Conservation (phyloP, 1,139 yeast species). For the Geotrichum klebahnii region DNA sequence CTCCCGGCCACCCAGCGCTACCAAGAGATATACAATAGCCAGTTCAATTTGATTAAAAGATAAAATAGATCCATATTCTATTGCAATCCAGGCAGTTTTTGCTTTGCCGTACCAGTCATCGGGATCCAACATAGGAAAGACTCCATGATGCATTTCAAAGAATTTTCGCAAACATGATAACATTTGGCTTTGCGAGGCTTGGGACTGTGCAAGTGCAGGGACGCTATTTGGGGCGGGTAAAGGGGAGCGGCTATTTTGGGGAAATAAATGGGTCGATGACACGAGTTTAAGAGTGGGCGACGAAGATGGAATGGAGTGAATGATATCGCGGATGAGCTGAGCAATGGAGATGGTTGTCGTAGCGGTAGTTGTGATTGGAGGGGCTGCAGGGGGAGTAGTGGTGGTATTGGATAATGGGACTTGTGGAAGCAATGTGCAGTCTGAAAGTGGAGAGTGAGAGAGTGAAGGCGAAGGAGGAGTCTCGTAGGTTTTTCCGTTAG, state of each 20-base stretch:
- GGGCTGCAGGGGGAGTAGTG: background rate
- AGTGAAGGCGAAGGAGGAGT: background rate
- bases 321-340: background rate
- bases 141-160: slow-evolving; percentile 23
- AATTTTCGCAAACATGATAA: slow-evolving; percentile 27
- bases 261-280: background rate
- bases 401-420: background rate
- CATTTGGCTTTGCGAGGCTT: slow-evolving; percentile 26
- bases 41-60: slow-evolving; percentile 23
- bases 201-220: background rate
- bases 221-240: background rate
- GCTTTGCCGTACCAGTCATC: slow-evolving; percentile 28
- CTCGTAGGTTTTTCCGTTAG: slow-evolving; percentile 11
- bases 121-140: slow-evolving; percentile 27
- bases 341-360: background rate
- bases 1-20: slow-evolving; percentile 27
- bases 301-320: background rate
- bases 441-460: too few species aligned
- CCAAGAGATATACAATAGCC: slow-evolving; percentile 27
- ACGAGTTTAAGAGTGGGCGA: background rate
- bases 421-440: too few species aligned
- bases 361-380: background rate
- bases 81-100: slow-evolving; percentile 28
- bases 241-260: background rate
- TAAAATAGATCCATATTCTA: slow-evolving; percentile 24